Conservation (phyloP, 805 yeast genomes). For the Zygotorulaspora danielsina region DNA sequence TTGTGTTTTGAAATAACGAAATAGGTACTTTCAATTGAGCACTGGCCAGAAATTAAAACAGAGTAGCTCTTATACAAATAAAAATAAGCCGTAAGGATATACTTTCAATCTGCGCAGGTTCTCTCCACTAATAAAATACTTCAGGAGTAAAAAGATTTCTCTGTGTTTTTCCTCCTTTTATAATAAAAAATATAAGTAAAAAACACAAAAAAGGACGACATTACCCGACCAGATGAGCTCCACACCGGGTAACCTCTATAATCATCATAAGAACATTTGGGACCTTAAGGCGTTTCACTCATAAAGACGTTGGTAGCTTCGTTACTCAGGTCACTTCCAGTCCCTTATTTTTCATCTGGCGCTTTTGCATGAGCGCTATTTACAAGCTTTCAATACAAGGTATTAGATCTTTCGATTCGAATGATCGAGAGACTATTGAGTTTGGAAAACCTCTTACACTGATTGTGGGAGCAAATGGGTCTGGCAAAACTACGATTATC, state of each 20-base stretch:
- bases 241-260: neutral
- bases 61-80: neutral
- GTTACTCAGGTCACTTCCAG: too few relatives aligned
- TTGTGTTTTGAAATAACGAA: neutral
- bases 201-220: too few relatives aligned
- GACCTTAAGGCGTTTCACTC: too few relatives aligned
- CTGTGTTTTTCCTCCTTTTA: neutral
- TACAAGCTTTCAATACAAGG: slow-evolving; percentile 75
- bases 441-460: slow-evolving; percentile 88
- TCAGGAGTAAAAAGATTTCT: neutral
- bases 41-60: neutral
- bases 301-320: too few relatives aligned
- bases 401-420: slow-evolving; percentile 85
- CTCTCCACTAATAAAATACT: too few relatives aligned
- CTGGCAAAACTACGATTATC: slow-evolving; percentile 94
- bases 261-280: neutral
- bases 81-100: neutral
- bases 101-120: neutral
- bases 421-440: slow-evolving; percentile 76
- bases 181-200: neutral
- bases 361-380: slow-evolving; percentile 40
- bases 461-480: slow-evolving; percentile 93
- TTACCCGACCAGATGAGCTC: neutral
- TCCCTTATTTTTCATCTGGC: neutral
- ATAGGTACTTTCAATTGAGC: neutral